Percentiles rank a stretch among this genome's conserved stretches.
phyloP scores from a whole-genome alignment of 106 monocot species.

The Dendrobium officinale region DNA sequence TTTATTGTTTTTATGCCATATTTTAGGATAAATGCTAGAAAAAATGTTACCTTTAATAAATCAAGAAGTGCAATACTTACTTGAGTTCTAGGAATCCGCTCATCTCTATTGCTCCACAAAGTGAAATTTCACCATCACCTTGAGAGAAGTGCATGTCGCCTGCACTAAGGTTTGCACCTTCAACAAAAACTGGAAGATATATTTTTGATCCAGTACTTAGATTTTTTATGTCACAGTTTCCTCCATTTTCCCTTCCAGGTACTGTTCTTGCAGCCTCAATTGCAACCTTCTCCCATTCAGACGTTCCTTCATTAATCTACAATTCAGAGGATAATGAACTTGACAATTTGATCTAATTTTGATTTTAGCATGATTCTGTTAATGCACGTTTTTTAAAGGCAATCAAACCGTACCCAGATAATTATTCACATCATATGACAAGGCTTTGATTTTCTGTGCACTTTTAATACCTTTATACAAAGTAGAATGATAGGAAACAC shows the following conservation, averaged over 20 bases:
- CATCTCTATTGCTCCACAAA: constrained; percentile 96
- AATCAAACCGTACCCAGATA: not conserved
- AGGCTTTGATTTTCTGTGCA: too few relatives aligned
- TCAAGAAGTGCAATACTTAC: constrained; percentile 19
- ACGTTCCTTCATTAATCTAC: constrained; percentile 56
- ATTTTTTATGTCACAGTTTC: constrained; percentile 95
- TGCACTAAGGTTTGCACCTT: constrained; percentile 80
- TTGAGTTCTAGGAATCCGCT: constrained; percentile 89
- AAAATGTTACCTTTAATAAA: not conserved
- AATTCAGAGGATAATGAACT: not conserved
- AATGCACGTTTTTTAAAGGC: not conserved
- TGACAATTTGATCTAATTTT: not conserved
- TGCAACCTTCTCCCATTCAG: constrained; percentile 72
- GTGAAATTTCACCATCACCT: constrained; percentile 87
- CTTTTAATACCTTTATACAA: too few relatives aligned
- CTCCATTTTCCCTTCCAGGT: constrained; percentile 86
- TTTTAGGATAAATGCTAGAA: not conserved
- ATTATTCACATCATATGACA: too few relatives aligned
- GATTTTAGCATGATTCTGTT: too few relatives aligned
- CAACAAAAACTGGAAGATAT: constrained; percentile 88
- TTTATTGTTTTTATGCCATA: not conserved
- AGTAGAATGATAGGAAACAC: too few relatives aligned
- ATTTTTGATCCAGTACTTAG: constrained; percentile 84
- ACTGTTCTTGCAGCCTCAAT: constrained; percentile 84
- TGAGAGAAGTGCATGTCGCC: constrained; percentile 98